Percentiles rank a stretch among this genome's conserved stretches.
Conservation (phyloP, 495 filamentous ascomycete genomes). For the Aspergillus affinis region DNA sequence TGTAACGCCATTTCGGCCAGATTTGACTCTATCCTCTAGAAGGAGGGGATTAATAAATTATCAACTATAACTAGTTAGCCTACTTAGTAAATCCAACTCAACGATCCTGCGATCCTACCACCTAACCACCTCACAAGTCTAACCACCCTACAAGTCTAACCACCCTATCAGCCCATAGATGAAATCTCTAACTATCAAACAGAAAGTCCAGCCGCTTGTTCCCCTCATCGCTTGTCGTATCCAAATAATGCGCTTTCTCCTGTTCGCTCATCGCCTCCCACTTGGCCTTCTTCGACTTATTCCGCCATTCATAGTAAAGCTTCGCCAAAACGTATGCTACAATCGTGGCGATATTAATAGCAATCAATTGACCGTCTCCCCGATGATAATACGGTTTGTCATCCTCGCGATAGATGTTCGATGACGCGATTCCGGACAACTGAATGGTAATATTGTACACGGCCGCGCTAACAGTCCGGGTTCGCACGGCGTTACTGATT, state of each 20-base stretch:
- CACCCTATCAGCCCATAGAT: too few relatives aligned
- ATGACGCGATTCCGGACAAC: conserved; percentile 48
- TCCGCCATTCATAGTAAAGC: conserved; percentile 39
- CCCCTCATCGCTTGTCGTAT: conserved; percentile 36
- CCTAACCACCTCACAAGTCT: neutral
- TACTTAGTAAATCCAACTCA: neutral
- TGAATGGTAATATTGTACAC: conserved; percentile 54
- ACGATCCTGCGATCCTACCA: neutral
- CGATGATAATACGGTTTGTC: conserved; percentile 55
- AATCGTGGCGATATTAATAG: conserved; percentile 45
- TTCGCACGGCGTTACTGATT: conserved; percentile 54
- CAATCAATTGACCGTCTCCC: conserved; percentile 50
- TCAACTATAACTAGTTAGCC: too few relatives aligned
- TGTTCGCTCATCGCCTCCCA: conserved; percentile 23
- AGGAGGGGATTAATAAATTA: too few relatives aligned
- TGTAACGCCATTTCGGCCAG: too few relatives aligned
- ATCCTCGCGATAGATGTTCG: conserved; percentile 57
- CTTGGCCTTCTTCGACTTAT: conserved; percentile 23
- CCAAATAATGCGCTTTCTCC: conserved; percentile 28
- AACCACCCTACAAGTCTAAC: too few relatives aligned
- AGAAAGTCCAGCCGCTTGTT: conserved; percentile 39
- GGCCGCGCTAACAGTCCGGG: conserved; percentile 53
- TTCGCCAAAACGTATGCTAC: conserved; percentile 35
- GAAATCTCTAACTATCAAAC: conserved; percentile 24
- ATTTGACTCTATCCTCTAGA: too few relatives aligned